These are phyloP conservation scores for Pseudopyrenochaeta lycopersici DNA, from an alignment of 2,329 filamentous ascomycete genomes.

Conservation along the genomic window DNA sequence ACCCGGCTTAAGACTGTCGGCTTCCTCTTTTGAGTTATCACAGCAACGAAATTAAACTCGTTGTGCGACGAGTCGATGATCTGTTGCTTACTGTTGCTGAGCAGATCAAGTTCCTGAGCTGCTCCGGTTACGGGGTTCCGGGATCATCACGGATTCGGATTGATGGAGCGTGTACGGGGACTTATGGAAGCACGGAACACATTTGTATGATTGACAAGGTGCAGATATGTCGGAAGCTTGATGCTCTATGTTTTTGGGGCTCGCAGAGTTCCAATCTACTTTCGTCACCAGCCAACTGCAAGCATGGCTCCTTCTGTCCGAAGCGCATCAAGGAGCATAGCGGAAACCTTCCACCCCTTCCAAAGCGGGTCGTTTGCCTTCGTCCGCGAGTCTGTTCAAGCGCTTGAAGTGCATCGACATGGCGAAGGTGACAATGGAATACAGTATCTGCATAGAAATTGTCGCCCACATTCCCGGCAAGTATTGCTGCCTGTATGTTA, in stretches of 20 bases:
- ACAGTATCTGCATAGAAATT: conserved; percentile 35
- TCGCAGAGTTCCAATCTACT: too few relatives aligned
- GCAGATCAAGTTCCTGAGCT: too few relatives aligned
- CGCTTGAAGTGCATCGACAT: conserved; percentile 37
- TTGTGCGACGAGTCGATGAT: too few relatives aligned
- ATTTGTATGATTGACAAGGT: neutral
- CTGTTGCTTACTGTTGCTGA: neutral
- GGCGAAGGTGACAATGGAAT: conserved; percentile 29
- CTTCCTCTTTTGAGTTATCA: too few relatives aligned
- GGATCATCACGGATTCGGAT: neutral
- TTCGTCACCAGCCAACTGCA: neutral
- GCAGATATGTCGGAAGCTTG: neutral
- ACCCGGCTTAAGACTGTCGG: too few relatives aligned
- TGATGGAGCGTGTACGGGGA: neutral
- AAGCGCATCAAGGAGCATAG: conserved; percentile 27
- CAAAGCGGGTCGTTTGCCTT: conserved; percentile 26
- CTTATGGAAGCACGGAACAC: neutral
- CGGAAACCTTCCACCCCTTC: conserved; percentile 39
- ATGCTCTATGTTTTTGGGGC: too few relatives aligned
- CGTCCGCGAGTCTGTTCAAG: conserved; percentile 33
- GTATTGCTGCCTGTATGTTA: conserved; percentile 24
- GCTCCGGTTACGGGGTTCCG: neutral
- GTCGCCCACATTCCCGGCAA: conserved; percentile 41
- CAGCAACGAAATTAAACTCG: too few relatives aligned
- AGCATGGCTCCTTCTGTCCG: neutral